Evolutionary conservation across 2,329 filamentous ascomycete genomes (phyloP), one percentile per base, ranked within the genome.

Genomic region (Dothideomycetes sp.): DNA sequence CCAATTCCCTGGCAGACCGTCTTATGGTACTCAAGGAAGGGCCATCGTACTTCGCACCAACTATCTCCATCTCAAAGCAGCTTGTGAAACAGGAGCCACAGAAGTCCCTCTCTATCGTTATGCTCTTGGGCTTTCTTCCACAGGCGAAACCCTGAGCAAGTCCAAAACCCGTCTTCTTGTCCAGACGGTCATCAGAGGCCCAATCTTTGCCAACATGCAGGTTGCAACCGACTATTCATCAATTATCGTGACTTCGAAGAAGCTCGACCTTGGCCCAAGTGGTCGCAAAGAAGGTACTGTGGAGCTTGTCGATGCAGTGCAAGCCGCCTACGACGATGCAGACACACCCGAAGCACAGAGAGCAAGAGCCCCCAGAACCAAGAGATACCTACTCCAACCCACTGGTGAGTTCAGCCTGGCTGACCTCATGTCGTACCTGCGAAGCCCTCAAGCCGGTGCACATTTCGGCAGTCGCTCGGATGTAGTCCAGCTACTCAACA

Each of bases 401-500:
- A 60, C 56, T 3, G 58, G 57, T 2, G 53, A 48, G 0, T 57
- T 66, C 45, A 52, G 53, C 8, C 52, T 64, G 2, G 47, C 51
- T 1, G 61, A 71, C 1, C 55, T 77, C 8, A 43, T 71, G 5
- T 57, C 67, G 2, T 73, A 63, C 47, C 53, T 67, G 30, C 58
- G 47, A 3, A 68, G 56, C 13, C 55, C 53, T 3, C 55, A 51
- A 25, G 49, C 61, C 4, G 51, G 53, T 12, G 55, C 53, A 1
- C 47, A 55, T 11, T 71, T 71, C 32, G 52, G 55, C 0, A 53
- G 63, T 13, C 71, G 71, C 50, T 57, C 62, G 1, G 70, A 76
- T 40, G 56, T 73, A 0, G 62, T 78, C 5, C 73, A 78, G 43
- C 66, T 73, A 0, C 53, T 80, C 41, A 80, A 80, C 50, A 70